Evolutionary conservation across 352 stramenopile genomes (phyloP).

Genomic region (Phytophthora pistaciae): DNA sequence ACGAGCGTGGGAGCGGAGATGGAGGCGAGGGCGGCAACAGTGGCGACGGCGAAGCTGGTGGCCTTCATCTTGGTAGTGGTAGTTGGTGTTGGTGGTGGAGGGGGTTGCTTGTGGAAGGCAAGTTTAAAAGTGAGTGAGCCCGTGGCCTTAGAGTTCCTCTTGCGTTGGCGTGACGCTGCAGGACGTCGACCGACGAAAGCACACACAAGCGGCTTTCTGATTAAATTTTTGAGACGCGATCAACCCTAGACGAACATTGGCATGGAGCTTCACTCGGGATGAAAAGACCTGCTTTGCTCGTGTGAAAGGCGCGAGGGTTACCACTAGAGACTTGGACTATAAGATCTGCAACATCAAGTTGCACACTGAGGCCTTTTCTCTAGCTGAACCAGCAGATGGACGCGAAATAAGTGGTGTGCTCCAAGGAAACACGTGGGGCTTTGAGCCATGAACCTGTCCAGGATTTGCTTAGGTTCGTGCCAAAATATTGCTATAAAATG

Average conservation of each 20-base stretch:
- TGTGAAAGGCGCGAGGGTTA: neutral
- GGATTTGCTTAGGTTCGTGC: neutral
- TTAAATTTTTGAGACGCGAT: neutral
- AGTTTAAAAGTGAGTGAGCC: neutral
- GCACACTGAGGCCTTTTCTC: neutral
- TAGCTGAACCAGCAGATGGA: conserved; percentile 1
- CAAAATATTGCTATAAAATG: too few relatives aligned
- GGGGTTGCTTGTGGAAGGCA: neutral
- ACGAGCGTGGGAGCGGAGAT: conserved; percentile 24
- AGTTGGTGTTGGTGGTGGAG: neutral
- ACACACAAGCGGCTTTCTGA: too few relatives aligned
- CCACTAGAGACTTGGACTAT: neutral
- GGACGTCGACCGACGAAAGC: too few relatives aligned
- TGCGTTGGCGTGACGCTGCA: neutral
- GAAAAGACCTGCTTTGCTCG: neutral
- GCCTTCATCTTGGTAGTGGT: conserved; percentile 39
- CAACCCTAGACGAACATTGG: neutral
- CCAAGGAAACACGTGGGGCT: neutral
- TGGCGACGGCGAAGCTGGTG: conserved; percentile 21
- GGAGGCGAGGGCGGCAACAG: conserved; percentile 18
- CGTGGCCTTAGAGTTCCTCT: neutral
- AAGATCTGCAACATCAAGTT: neutral
- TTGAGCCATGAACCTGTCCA: neutral
- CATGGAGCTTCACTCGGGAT: neutral
- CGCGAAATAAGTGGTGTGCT: conserved; percentile 3